Base-by-base conservation (phyloP, 2,329 filamentous ascomycete species). In the Talaromyces sp. region DNA sequence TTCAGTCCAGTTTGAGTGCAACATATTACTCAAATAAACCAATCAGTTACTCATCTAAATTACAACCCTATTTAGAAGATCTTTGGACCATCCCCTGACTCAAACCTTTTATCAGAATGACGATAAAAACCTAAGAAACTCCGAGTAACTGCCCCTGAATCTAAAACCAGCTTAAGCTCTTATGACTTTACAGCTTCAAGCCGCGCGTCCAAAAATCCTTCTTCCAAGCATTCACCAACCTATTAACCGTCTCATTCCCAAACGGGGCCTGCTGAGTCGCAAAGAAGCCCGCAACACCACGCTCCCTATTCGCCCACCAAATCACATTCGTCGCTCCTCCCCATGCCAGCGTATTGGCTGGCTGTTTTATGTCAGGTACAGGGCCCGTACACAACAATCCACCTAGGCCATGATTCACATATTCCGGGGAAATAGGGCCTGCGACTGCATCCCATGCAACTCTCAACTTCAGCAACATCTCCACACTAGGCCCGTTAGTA, bases 181-280 rank as follows among this genome's bases (percentile, higher is more conserved):
- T n/a, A n/a, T n/a, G n/a, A n/a, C n/a, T n/a, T n/a, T n/a, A n/a
- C n/a, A n/a, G n/a, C n/a, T n/a, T 53, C 49, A 31, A n/a, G 31
- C 17, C 8, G 15, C 8, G 15, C 49, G 25, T 53, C 49, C 49
- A 53, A 11, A 53, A 53, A 53, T 53, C 49, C 27, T 1, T 29
- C 49, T 53, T 53, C 49, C 49, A 53, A n/a, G 49, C 49, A 53
- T 53, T 53, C 27, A 53, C 25, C 27, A 53, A 31, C 27, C 15
- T 8, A 4, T 19, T 53, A 19, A 53, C 49, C 4, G 27, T 53
- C 49, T 53, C 49, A 53, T 53, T 53, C 15, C 49, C 49, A 53
- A 53, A 53, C 7, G 49, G 49, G 17, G 49, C 27, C 17, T 53
- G 49, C 17, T 53, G 49, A 53, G 49, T 53, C 49, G 49, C 49